These are phyloP conservation scores for Talaromyces adpressus DNA, from an alignment of 495 filamentous ascomycete genomes.

Conservation along the genomic window DNA sequence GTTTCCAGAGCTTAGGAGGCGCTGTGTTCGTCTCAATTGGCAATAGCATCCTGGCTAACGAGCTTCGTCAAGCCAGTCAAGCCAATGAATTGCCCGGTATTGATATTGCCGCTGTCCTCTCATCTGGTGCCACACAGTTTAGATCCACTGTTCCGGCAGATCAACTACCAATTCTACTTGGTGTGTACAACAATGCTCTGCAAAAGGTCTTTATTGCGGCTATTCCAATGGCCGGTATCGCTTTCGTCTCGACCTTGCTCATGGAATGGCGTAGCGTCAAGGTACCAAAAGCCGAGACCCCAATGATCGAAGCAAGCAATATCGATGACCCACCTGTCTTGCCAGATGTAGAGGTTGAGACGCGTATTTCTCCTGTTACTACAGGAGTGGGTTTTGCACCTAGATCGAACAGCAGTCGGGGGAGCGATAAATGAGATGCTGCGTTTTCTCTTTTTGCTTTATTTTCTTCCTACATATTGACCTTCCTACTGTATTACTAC, in stretches of 20 bases:
- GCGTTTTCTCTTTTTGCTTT: neutral
- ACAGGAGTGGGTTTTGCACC: constrained; percentile 2
- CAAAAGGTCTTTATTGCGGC: constrained; percentile 51
- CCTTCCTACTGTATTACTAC: neutral
- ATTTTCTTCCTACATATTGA: neutral
- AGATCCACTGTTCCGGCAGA: constrained; percentile 31
- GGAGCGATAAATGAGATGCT: neutral
- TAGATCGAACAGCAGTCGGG: neutral
- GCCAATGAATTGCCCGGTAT: constrained; percentile 34
- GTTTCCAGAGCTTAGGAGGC: constrained; percentile 53
- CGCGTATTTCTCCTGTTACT: constrained; percentile 5
- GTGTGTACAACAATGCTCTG: constrained; percentile 55
- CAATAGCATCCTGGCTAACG: constrained; percentile 60
- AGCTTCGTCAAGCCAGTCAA: constrained; percentile 43
- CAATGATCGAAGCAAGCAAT: neutral
- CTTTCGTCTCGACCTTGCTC: constrained; percentile 42
- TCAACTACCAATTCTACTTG: constrained; percentile 40
- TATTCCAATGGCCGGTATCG: constrained; percentile 46
- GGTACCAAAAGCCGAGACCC: neutral
- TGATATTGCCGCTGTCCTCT: constrained; percentile 37
- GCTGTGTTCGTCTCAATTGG: constrained; percentile 58
- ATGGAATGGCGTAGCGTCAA: constrained; percentile 61
- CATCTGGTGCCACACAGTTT: constrained; percentile 53
- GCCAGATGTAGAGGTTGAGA: constrained; percentile 6
- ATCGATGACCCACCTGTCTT: constrained; percentile 25